Percentiles rank a stretch among this genome's conserved stretches.
These are phyloP conservation scores for Capronia americana DNA, from an alignment of 2,329 filamentous ascomycete genomes.

Conservation along the genomic window DNA sequence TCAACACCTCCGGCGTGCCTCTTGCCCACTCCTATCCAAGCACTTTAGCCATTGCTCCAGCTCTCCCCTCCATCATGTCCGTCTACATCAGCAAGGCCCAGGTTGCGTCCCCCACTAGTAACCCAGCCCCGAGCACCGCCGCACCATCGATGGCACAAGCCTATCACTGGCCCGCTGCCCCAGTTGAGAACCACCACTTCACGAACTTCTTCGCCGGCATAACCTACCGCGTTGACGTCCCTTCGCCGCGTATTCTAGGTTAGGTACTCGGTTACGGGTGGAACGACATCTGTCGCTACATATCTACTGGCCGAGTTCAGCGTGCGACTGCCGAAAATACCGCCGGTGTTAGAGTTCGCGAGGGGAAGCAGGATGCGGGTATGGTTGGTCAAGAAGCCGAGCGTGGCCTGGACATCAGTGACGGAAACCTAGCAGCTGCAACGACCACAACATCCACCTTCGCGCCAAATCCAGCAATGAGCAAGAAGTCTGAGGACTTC, in stretches of 20 bases:
- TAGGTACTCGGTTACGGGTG: constrained; percentile 36
- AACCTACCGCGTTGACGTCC: constrained; percentile 21
- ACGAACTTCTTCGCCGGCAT: constrained; percentile 27
- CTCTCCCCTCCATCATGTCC: constrained; percentile 28
- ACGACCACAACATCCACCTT: neutral
- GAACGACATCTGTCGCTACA: constrained; percentile 32
- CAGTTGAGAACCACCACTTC: constrained; percentile 19
- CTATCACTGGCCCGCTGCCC: constrained; percentile 35
- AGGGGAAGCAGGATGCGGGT: neutral
- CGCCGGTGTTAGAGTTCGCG: neutral
- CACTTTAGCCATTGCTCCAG: constrained; percentile 13
- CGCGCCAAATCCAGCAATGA: neutral
- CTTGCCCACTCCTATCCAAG: constrained; percentile 2
- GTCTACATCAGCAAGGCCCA: constrained; percentile 25
- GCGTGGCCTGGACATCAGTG: neutral
- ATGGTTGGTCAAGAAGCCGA: neutral
- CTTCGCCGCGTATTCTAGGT: constrained; percentile 18
- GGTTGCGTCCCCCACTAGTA: neutral
- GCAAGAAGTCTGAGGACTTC: constrained; percentile 3
- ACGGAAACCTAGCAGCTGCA: neutral
- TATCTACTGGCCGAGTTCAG: constrained; percentile 24
- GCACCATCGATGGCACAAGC: constrained; percentile 7
- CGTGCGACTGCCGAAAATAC: neutral
- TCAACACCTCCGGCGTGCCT: constrained; percentile 20
- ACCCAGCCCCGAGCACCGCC: constrained; percentile 3